Percentiles rank a stretch among this genome's conserved stretches.
Evolutionary conservation across 345 rosid species (phyloP).

Genomic region (Triadica sebifera): DNA sequence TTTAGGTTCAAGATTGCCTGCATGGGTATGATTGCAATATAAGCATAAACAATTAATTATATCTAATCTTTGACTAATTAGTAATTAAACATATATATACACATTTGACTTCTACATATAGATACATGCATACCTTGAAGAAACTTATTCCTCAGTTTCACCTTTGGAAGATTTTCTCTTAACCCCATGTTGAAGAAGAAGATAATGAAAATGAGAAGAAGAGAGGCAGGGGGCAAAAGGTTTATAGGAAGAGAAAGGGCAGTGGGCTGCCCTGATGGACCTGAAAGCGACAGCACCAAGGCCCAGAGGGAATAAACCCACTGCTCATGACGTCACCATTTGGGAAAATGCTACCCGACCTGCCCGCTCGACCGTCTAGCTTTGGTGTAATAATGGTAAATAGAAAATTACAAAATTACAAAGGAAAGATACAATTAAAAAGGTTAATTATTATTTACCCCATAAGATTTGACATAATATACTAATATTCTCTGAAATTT

Average conservation of each 20-base stretch:
- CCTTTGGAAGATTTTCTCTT: slow-evolving; percentile 34
- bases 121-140: slow-evolving; percentile 40
- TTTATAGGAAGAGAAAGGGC: slow-evolving; percentile 19
- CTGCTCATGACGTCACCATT: slow-evolving; percentile 13
- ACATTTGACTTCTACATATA: neutral
- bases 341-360: slow-evolving; percentile 11
- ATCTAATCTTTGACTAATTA: too few species aligned
- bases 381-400: too few species aligned
- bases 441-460: too few species aligned
- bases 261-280: slow-evolving; percentile 39
- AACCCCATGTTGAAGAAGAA: slow-evolving; percentile 25
- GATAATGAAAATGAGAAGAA: neutral
- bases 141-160: slow-evolving; percentile 36
- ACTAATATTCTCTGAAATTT: too few species aligned
- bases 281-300: slow-evolving; percentile 42
- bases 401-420: neutral
- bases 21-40: neutral
- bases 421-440: too few species aligned
- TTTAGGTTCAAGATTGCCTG: slow-evolving; percentile 20
- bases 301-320: slow-evolving; percentile 41
- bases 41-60: neutral
- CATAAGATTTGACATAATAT: too few species aligned
- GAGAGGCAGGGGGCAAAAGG: neutral
- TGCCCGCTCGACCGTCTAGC: slow-evolving; percentile 24
- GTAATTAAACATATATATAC: too few species aligned